Evolutionary conservation across 2,329 filamentous ascomycete species (phyloP).

Genomic region (Ophiostoma himal-ulmi): DNA sequence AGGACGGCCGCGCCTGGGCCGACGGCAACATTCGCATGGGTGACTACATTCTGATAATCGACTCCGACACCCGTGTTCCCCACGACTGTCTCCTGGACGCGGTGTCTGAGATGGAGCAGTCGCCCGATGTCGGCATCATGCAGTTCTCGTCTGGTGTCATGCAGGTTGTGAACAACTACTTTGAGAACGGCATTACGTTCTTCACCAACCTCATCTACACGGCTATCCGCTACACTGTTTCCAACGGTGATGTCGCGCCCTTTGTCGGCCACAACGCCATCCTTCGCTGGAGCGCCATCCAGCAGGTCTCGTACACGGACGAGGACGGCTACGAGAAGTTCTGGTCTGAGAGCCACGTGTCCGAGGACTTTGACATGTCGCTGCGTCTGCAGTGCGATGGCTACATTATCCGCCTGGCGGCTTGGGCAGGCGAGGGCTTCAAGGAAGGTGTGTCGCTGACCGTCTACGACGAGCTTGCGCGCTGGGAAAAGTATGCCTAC

Average conservation of each 20-base stretch:
- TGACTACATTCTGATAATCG: constrained; percentile 74
- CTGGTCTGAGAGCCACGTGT: constrained; percentile 75
- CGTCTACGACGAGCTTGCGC: constrained; percentile 75
- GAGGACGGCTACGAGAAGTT: constrained; percentile 70
- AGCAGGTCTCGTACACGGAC: constrained; percentile 65
- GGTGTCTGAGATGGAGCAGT: constrained; percentile 75
- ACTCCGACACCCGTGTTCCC: constrained; percentile 74
- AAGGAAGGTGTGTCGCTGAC: constrained; percentile 79
- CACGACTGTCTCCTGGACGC: constrained; percentile 71
- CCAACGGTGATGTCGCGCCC: constrained; percentile 69
- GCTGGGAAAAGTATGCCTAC: constrained; percentile 84
- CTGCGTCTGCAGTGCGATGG: constrained; percentile 66
- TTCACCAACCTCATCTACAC: constrained; percentile 71
- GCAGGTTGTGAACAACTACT: constrained; percentile 70
- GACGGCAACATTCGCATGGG: constrained; percentile 81
- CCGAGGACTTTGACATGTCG: constrained; percentile 78
- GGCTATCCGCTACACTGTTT: constrained; percentile 70
- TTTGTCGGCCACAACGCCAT: constrained; percentile 79
- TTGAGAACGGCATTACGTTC: constrained; percentile 64
- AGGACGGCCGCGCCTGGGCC: constrained; percentile 67
- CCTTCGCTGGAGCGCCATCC: constrained; percentile 68
- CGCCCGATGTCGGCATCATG: constrained; percentile 71
- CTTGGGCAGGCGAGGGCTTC: constrained; percentile 70
- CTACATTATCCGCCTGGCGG: constrained; percentile 66
- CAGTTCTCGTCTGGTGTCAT: constrained; percentile 74